Evolutionary conservation across 2,329 filamentous ascomycete genomes (phyloP), one percentile per base, ranked within the genome.

Genomic region (Chrysoporthe puriensis): DNA sequence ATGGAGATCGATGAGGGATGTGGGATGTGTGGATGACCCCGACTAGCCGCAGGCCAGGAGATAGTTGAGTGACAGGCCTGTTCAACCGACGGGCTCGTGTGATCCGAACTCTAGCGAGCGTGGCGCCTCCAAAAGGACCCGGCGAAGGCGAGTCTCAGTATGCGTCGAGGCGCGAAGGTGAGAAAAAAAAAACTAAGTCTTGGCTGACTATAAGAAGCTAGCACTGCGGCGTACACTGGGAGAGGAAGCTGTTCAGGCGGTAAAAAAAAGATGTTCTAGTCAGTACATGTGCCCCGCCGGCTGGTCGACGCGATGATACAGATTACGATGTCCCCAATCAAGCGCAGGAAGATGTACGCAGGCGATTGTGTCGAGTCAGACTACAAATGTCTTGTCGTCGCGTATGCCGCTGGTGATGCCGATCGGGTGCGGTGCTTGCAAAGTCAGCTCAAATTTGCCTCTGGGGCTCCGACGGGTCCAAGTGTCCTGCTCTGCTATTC

Each of bases 1-100:
- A 62, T 62, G 16, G 44, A 60, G 18, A 7, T 40, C 44, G 32
- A 18, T n/a, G 43, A 48, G 43, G 16, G 46, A 4, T 14, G 8
- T 36, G 44, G 44, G 34, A n/a, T 62, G 26, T 48, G 32, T 48
- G 43, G 26, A 21, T 48, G 58, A 62, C 43, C 50, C 60, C 50
- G 44, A 43, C 36, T 32, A 40, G 54, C 34, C 34, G n/a, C 14
- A 40, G n/a, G 40, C 40, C n/a, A 34, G 7, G 26, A 21, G 26
- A 3, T 50, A 21, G 40, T 26, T n/a, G 26, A 36, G 44, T 21
- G 32, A 13, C 14, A 48, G 6, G 58, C 36, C 42, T 14, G 16
- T 54, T 32, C 26, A 21, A 32, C 9, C 11, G 11, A 52, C 9
- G 21, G 21, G 21, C n/a, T 52, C 26, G 21, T 52, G 9, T 26